Conservation (phyloP, 441 rosid species). For the Biscutella laevigata region DNA sequence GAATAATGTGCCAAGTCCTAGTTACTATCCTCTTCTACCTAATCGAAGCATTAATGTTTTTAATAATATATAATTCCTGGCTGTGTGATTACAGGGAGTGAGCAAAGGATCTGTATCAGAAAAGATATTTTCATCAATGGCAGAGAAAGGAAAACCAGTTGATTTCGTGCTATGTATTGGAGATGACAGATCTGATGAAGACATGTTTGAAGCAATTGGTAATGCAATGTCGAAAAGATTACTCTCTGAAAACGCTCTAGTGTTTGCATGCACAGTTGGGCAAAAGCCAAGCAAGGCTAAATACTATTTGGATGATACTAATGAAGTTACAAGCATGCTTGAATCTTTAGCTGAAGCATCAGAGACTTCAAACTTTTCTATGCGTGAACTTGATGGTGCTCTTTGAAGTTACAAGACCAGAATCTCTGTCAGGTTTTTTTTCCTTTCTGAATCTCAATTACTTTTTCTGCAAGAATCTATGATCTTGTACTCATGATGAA, state of each 20-base stretch:
- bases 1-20: no score
- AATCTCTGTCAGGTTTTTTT: conserved; percentile 23
- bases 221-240: conserved; percentile 28
- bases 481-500: conserved; percentile 8
- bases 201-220: conserved; percentile 34
- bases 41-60: background rate
- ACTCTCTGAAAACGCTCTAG: conserved; percentile 19
- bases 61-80: background rate
- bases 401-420: conserved; percentile 21
- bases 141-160: conserved; percentile 27
- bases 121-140: conserved; percentile 30
- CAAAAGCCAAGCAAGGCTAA: conserved; percentile 97
- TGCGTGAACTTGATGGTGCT: conserved; percentile 25
- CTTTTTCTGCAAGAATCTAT: background rate
- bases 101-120: conserved; percentile 33
- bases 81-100: conserved; percentile 25
- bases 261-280: conserved; percentile 65
- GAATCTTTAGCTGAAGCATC: conserved; percentile 33
- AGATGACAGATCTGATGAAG: conserved; percentile 32
- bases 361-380: conserved; percentile 20
- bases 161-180: conserved; percentile 34
- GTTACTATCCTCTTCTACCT: background rate
- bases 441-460: conserved; percentile 8
- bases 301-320: conserved; percentile 71
- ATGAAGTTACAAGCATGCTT: conserved; percentile 32